Base-by-base conservation (phyloP, 177 flowering plant genomes). In the Telopea speciosissima region DNA sequence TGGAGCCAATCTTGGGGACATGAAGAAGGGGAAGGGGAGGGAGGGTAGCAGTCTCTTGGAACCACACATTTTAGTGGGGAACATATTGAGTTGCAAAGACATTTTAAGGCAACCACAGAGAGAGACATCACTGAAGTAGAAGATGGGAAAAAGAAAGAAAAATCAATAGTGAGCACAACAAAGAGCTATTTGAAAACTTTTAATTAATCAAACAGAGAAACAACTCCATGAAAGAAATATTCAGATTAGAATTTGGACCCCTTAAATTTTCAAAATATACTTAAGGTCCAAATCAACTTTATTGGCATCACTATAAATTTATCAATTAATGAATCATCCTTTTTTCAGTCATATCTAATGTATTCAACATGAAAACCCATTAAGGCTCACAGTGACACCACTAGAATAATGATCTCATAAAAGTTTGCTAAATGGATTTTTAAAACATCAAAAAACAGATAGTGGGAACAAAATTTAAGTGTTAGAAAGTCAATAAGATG, bases 91-190 rank as follows among this genome's bases (percentile, higher is more conserved):
- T 70, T 61, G 33, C 52, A 66, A 44, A 22, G 49, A 62, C 56
- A 31, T 66, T 25, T 62, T 24, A 52, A 21, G 45, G 65, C 63
- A 56, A 74, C 66, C 54, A 65, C 21, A 42, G 73, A 74, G 73
- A 61, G 73, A 70, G 73, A 58, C 24, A 70, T 61, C 77, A 73
- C 72, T 68, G 26, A 73, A 73, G 25, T 62, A 68, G 62, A 44
- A 44, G 24, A 62, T 49, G 24, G 42, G 63, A 68, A 68, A 28
- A 28, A 28, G 31, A 23, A 63, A 67, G 63, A 36, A 56, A 44
- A 17, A 68, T 49, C 54, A 65, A 14, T 21, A 33, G 59, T 63
- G 63, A 68, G 64, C 8, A 68, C 23, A 59, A 21, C 31, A 56
- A 45, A 70, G 14, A 49, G 58, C 63, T 33, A 19, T 67, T 62